phyloP scores from a whole-genome alignment of 2,329 filamentous ascomycete genomes.

The Xylaria polymorpha region DNA sequence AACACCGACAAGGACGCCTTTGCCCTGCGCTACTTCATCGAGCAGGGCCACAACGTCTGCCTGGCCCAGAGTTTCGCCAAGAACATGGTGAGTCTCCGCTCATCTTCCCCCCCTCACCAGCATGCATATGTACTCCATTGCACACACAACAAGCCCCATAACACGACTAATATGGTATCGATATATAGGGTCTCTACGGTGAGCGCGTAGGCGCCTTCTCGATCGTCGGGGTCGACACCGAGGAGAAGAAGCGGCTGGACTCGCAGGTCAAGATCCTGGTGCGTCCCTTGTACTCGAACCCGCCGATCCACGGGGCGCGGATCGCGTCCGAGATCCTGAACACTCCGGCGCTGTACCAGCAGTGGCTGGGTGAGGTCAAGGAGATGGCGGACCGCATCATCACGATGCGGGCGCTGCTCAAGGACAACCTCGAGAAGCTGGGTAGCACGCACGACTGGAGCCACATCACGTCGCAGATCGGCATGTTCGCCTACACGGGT shows the following conservation, averaged over 20 bases:
- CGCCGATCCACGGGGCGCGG: constrained; percentile 94
- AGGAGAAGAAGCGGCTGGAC: constrained; percentile 95
- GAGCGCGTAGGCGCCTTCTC: constrained; percentile 98
- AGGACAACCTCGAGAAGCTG: constrained; percentile 93
- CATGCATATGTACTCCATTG: too few relatives aligned
- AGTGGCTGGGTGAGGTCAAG: constrained; percentile 98
- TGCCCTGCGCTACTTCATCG: constrained; percentile 90
- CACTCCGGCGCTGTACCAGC: constrained; percentile 83
- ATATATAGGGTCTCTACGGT: constrained; percentile 85
- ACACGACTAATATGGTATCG: constrained; percentile 6
- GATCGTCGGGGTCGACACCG: constrained; percentile 82
- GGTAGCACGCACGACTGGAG: constrained; percentile 98
- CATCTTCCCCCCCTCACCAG: neutral
- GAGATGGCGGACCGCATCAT: constrained; percentile 99
- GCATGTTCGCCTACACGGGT: constrained; percentile 99
- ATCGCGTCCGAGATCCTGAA: constrained; percentile 94
- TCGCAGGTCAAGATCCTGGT: constrained; percentile 99
- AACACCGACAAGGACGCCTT: constrained; percentile 94
- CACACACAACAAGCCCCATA: too few relatives aligned
- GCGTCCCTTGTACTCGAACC: constrained; percentile 97
- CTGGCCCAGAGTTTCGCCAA: constrained; percentile 97
- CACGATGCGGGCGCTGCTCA: constrained; percentile 93
- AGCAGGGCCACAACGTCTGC: constrained; percentile 88
- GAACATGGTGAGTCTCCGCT: constrained; percentile 82
- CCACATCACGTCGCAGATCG: constrained; percentile 98